Evolutionary conservation across 2,329 filamentous ascomycete genomes (phyloP), one percentile per base, ranked within the genome.

Genomic region (Cordyceps pruinosa): DNA sequence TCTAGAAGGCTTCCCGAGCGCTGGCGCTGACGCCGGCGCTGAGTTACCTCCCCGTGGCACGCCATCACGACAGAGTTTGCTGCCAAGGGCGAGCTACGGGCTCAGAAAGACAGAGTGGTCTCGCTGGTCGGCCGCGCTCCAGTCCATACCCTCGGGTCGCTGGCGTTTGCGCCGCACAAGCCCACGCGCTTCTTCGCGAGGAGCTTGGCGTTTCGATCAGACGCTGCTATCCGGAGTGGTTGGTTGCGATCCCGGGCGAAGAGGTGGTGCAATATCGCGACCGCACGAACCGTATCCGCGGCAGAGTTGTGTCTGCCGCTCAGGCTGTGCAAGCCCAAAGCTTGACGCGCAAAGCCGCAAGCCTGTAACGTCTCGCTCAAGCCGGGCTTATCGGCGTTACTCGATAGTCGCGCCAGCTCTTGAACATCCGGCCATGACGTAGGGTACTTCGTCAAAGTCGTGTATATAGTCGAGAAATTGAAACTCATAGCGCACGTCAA

Each of bases 281-380:
- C 46, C 19, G 46, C 46, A 34, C 46, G 46, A 49, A 49, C 46
- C 17, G 46, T 35, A 35, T 49, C 46, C n/a, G 46, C 35, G n/a
- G 46, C n/a, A 19, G 46, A 15, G 28, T 49, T 49, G 46, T 49
- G 46, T 23, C 28, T 49, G 26, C 46, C 46, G n/a, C n/a, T 32
- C 46, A 49, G 23, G 17, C 46, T 49, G 28, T 49, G 46, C 23
- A 49, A 26, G 23, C 35, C 46, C 21, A 26, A 26, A 21, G 15
- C 25, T 49, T 49, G 26, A 9, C n/a, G 30, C 5, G 26, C 46
- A 26, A 49, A 32, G 19, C 46, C 46, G 21, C 46, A 49, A 26
- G 46, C 46, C 19, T 49, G 34, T 6, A 49, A 26, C 8, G 46
- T 49, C 28, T 49, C 46, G 28, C 46, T 49, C 21, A 49, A 34